Base-by-base conservation (phyloP, 2,329 filamentous ascomycete genomes). In the Endocalyx cinctus region DNA sequence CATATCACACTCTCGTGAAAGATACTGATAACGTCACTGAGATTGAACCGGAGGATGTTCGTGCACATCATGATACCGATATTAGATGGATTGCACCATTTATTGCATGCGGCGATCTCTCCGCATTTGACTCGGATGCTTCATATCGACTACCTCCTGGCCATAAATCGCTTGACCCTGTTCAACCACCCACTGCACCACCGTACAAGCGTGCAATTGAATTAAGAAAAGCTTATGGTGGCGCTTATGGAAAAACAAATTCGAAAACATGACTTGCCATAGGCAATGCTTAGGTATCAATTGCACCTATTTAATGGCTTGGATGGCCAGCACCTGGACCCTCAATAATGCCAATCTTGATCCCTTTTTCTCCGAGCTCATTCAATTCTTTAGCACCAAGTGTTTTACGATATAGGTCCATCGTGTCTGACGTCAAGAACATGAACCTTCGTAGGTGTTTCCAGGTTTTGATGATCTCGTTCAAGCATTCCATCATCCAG, bases 91-190 rank as follows among this genome's bases (percentile, higher is more conserved):
- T 97, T 48, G 88, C 89, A 4, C 88, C 90, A 0, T 98, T 98
- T 57, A 76, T 98, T 51, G 89, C 92, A n/a, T 98, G 92, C 58
- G 92, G 92, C 28, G 92, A 98, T 62, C 71, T 98, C 33, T 94
- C 88, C 16, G 82, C 87, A 10, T 98, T 89, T 65, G 92, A 98
- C 65, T 88, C 90, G 1, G 92, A 98, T 68, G 90, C 92, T 4
- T 92, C 89, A 5, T 96, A 97, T 61, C 77, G 84, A 46, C 69
- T 98, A 13, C 89, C 92, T 1, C 84, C 89, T 39, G 84, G 88
- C 45, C 78, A 94, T 54, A 76, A 94, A 33, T 89, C 84, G 47
- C 72, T 97, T 30, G 88, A 96, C 56, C 92, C 92, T 0, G 77
- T 98, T 19, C 92, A 97, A 58, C 90, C 90, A 17, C 92, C 92